Conservation (phyloP, 352 stramenopile species). For the Globisporangium radiosum region DNA sequence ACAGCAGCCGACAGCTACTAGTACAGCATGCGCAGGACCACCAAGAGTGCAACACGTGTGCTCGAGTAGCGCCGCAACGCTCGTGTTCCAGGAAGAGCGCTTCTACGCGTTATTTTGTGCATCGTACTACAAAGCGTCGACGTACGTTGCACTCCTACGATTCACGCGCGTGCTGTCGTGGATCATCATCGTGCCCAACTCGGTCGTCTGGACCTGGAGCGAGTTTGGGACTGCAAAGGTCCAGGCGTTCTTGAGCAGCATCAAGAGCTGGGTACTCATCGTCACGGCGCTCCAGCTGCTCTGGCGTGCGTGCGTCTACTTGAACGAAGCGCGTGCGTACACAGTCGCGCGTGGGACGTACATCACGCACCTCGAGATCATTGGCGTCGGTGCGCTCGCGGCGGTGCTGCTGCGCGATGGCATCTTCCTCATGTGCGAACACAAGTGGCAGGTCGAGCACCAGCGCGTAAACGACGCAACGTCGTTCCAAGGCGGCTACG, state of each 20-base stretch:
- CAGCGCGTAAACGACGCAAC: constrained; percentile 18
- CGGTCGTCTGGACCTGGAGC: constrained; percentile 38
- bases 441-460: constrained; percentile 19
- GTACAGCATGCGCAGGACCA: too few species aligned
- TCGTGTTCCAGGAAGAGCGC: constrained; percentile 12
- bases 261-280: constrained; percentile 32
- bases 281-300: constrained; percentile 21
- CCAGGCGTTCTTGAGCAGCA: constrained; percentile 33
- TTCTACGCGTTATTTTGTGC: constrained; percentile 27
- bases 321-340: constrained; percentile 30
- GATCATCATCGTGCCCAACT: constrained; percentile 47
- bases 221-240: constrained; percentile 17
- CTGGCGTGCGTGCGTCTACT: constrained; percentile 21
- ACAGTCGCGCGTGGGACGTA: constrained; percentile 12
- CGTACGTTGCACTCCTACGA: constrained; percentile 17
- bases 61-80: neutral
- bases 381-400: constrained; percentile 14
- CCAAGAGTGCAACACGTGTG: neutral
- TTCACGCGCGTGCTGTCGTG: constrained; percentile 35
- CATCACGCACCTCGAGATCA: constrained; percentile 18
- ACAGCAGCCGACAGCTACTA: too few species aligned
- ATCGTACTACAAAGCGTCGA: constrained; percentile 19
- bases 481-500: constrained; percentile 10
- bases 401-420: constrained; percentile 2
- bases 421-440: constrained; percentile 17